These are phyloP conservation scores for Chloroidium sp. DNA, from an alignment of 163 green algal species.

Conservation along the genomic window DNA sequence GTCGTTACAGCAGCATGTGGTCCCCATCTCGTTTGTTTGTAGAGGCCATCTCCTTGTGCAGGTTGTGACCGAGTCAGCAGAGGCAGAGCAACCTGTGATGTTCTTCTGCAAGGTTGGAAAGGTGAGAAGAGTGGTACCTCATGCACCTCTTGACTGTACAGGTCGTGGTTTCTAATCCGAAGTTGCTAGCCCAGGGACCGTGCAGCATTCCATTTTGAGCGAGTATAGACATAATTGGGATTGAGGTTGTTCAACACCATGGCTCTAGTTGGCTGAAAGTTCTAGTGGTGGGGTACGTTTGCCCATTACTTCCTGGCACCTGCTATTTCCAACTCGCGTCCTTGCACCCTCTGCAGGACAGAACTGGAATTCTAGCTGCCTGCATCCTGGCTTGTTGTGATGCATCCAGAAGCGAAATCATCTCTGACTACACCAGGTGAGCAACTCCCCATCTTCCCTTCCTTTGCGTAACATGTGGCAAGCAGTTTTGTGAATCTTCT, in stretches of 20 bases:
- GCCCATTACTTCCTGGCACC: no score
- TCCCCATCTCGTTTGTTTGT: background rate
- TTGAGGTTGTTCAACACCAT: background rate
- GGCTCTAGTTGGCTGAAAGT: background rate
- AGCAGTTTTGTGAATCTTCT: background rate
- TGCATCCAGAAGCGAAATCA: conserved; percentile 41
- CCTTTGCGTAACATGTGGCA: background rate
- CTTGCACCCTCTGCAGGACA: conserved; percentile 29
- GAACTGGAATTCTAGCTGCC: conserved; percentile 51
- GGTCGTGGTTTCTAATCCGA: no score
- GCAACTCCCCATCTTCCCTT: background rate
- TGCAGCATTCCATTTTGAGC: background rate
- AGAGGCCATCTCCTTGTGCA: conserved; percentile 11
- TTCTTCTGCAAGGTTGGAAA: conserved; percentile 57
- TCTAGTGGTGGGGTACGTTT: background rate
- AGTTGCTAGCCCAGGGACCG: no score
- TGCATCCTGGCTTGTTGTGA: conserved; percentile 45
- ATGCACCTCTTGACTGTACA: background rate
- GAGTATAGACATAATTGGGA: background rate
- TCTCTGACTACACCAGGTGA: conserved; percentile 52
- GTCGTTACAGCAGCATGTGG: conserved; percentile 1
- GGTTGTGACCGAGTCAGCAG: conserved; percentile 26
- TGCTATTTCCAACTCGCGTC: background rate
- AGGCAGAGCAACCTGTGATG: conserved; percentile 26
- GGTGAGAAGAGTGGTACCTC: background rate